A percentile compares a stretch with the other conserved stretches of the same genome.
Evolutionary conservation across 148 eudicot genomes (phyloP).

Genomic region (Rhododendron ovatum): DNA sequence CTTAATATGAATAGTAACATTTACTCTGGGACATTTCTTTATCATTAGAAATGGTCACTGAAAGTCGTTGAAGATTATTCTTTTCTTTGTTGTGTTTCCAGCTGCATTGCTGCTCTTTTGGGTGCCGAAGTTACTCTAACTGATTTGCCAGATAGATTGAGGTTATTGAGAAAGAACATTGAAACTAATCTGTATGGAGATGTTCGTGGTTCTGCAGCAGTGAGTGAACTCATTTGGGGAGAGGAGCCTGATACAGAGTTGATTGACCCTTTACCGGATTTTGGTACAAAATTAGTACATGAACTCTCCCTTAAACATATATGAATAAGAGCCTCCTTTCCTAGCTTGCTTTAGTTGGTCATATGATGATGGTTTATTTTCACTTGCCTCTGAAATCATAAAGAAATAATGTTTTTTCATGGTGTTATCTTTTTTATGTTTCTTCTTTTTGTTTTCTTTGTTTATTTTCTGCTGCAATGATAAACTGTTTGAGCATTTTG

Average conservation of each 20-base stretch:
- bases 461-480: not conserved
- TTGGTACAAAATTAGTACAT: slow-evolving; percentile 37
- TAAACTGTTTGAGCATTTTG: not conserved
- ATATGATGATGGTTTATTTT: not conserved
- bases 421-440: not conserved
- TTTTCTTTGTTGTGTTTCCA: slow-evolving; percentile 25
- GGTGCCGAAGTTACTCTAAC: slow-evolving; percentile 76
- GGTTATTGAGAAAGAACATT: slow-evolving; percentile 71
- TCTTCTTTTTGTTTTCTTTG: not conserved
- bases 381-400: not conserved
- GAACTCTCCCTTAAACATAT: not conserved
- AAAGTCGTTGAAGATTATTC: not conserved
- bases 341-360: not conserved
- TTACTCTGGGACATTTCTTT: not conserved
- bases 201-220: slow-evolving; percentile 65
- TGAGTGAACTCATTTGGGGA: slow-evolving; percentile 77
- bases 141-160: slow-evolving; percentile 81
- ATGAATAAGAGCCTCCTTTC: not conserved
- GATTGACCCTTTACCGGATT: slow-evolving; percentile 73
- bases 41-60: not conserved
- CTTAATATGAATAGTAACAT: not conserved
- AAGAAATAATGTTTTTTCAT: not conserved
- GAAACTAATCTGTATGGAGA: slow-evolving; percentile 54
- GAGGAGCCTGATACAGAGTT: slow-evolving; percentile 53
- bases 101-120: slow-evolving; percentile 88